phyloP scores from a whole-genome alignment of 805 yeast species.

The Candida andamanensis region DNA sequence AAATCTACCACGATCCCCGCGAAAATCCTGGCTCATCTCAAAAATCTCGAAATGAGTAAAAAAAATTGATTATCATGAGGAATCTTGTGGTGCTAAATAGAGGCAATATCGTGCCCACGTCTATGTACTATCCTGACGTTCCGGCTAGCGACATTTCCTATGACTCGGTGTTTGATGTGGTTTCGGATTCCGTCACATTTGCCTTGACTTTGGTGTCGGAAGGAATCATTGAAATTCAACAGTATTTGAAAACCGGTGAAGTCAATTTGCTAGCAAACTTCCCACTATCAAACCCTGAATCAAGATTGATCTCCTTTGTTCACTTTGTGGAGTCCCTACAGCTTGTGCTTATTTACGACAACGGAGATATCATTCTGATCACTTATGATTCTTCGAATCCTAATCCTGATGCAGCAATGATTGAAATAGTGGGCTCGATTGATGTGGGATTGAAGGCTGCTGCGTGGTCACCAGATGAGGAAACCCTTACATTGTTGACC shows the following conservation, averaged over 20 bases:
- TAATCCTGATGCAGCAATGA: slow-evolving; percentile 51
- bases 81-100: slow-evolving; percentile 49
- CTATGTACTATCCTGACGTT: slow-evolving; percentile 62
- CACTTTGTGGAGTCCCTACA: slow-evolving; percentile 71
- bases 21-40: no score
- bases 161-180: slow-evolving; percentile 62
- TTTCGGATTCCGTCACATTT: slow-evolving; percentile 67
- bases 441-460: slow-evolving; percentile 73
- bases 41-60: no score
- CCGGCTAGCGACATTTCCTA: slow-evolving; percentile 17
- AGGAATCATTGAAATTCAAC: slow-evolving; percentile 68
- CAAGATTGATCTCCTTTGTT: slow-evolving; percentile 45
- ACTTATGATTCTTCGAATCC: slow-evolving; percentile 46
- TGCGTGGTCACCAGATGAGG: slow-evolving; percentile 89
- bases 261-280: slow-evolving; percentile 56
- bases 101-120: slow-evolving; percentile 47
- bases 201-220: slow-evolving; percentile 52
- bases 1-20: no score
- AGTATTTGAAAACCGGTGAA: slow-evolving; percentile 61
- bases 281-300: slow-evolving; percentile 36
- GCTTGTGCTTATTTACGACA: slow-evolving; percentile 58
- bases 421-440: slow-evolving; percentile 78
- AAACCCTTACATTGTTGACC: slow-evolving; percentile 68
- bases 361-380: slow-evolving; percentile 74
- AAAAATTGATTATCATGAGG: no score